Evolutionary conservation across 108 stramenopile genomes (phyloP), one percentile per base, ranked within the genome.

Genomic region (Nitzschia putrida): DNA sequence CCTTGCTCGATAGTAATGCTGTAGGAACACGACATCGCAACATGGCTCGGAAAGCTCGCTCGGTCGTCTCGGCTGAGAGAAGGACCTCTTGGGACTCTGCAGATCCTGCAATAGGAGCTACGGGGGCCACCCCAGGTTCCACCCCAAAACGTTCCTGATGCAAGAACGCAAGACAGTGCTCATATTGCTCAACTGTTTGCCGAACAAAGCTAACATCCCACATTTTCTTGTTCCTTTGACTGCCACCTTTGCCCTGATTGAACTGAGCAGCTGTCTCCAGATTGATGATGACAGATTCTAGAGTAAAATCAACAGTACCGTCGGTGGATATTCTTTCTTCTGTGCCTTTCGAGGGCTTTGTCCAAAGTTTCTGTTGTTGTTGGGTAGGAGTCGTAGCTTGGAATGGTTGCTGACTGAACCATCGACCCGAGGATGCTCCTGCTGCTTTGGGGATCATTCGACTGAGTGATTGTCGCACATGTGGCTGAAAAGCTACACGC

Each of bases 21-120:
- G 86, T 86, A 24, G 86, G 84, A 23, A 85, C 55, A 41, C 73
- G 83, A 40, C 78, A 85, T 66, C 85, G 67, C 7, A 85, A 68
- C 53, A 91, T 40, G 29, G 86, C 79, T 18, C 76, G 69, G 26
- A 88, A 78, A 8, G 86, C 86, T 29, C 58, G 59, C 34, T 79
- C 76, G 24, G 86, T 81, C 25, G 71, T 84, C 54, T 82, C 58
- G 2, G 87, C 56, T 3, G 81, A 74, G 38, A 91, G 70, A 23
- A 91, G 79, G 42, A 69, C 66, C 22, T 76, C 29, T 34, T 66
- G 57, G 64, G 60, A 66, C 23, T 70, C 76, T 8, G 52, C 10
- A 8, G 51, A 38, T 14, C 14, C 43, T 7, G 10, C 50, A 26
- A 25, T 25, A 13, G 51, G 34, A 2, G 41, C 10, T 43, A 38